Conservation (phyloP, 345 rosid species). For the Dovyalis caffra region DNA sequence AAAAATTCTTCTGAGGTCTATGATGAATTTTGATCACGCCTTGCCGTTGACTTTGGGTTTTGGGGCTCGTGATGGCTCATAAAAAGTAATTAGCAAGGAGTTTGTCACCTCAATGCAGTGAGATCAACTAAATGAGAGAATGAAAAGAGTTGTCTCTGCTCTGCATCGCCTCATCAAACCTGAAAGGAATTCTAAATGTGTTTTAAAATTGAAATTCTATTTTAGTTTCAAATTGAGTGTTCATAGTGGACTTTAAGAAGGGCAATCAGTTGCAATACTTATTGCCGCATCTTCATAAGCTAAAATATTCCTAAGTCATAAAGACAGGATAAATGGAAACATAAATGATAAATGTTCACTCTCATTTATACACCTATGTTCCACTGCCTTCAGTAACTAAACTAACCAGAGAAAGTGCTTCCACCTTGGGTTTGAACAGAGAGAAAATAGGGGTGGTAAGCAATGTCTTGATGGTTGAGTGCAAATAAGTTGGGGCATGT, state of each 20-base stretch:
- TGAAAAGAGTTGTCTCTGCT: background rate
- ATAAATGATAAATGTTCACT: background rate
- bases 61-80: background rate
- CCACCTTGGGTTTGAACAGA: background rate
- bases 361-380: background rate
- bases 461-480: background rate
- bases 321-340: background rate
- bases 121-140: background rate
- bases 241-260: background rate
- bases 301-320: background rate
- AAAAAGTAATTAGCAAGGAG: background rate
- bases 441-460: background rate
- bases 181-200: conserved; percentile 7
- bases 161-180: conserved; percentile 7
- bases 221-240: background rate
- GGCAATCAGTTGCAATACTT: background rate
- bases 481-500: background rate
- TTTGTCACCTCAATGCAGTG: background rate
- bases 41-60: background rate
- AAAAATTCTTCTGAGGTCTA: background rate
- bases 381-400: background rate
- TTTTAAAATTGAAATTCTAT: background rate
- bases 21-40: background rate
- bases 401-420: background rate
- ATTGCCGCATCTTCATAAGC: background rate